Evolutionary conservation across 2,329 filamentous ascomycete species (phyloP).

Genomic region (Leptographium lundbergii): DNA sequence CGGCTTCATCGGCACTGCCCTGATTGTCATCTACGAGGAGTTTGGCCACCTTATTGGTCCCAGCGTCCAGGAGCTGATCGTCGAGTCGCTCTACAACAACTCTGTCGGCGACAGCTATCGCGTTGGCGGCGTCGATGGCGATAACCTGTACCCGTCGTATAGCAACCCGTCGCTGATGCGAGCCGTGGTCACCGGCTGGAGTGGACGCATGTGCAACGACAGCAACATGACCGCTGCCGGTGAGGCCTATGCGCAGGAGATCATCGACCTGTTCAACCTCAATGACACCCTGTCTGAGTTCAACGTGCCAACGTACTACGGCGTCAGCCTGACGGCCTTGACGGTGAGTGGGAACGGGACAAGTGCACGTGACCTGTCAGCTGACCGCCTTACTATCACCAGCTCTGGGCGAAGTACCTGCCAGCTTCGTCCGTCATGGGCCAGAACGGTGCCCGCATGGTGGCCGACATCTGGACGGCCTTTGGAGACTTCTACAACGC

Average conservation of each 20-base stretch:
- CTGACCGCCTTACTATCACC: not conserved
- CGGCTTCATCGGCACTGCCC: conserved; percentile 46
- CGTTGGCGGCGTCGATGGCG: conserved; percentile 44
- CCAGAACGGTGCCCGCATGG: conserved; percentile 36
- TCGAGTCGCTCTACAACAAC: conserved; percentile 39
- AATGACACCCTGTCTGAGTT: conserved; percentile 48
- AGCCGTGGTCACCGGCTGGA: conserved; percentile 47
- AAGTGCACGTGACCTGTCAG: not conserved
- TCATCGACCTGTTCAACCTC: conserved; percentile 43
- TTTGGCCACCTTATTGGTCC: conserved; percentile 33
- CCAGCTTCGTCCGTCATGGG: conserved; percentile 37
- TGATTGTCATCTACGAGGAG: conserved; percentile 47
- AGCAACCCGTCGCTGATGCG: conserved; percentile 37
- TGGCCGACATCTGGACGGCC: conserved; percentile 38
- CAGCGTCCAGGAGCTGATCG: conserved; percentile 27
- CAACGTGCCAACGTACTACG: conserved; percentile 50
- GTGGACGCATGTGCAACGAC: conserved; percentile 38
- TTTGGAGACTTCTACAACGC: conserved; percentile 37
- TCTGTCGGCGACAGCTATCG: conserved; percentile 49
- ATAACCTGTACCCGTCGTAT: conserved; percentile 46
- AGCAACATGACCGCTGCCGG: conserved; percentile 45
- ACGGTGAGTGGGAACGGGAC: conserved; percentile 15
- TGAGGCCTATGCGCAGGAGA: conserved; percentile 40
- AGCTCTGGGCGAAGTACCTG: conserved; percentile 46
- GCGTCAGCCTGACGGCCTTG: conserved; percentile 46